Base-by-base conservation (phyloP, 108 stramenopile genomes). In the Skeletonema menzelii region DNA sequence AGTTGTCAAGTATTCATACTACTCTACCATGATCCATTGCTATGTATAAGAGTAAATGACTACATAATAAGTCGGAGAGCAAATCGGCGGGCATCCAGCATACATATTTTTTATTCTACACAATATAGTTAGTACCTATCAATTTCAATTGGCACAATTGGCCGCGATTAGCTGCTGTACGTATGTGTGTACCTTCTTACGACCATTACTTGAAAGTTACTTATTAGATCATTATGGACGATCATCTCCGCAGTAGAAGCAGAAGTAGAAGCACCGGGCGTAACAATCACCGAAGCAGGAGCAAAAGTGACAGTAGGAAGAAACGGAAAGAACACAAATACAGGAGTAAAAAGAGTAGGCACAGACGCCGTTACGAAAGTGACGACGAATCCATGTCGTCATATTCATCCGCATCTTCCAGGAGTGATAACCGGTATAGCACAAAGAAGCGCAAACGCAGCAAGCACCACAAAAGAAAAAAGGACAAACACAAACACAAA, bases 401-500 rank as follows among this genome's bases (percentile, higher is more conserved):
- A 7, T 27, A 53, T 56, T 69, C 67, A 27, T 73, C 65, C 31
- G 65, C 44, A 32, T 73, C 72, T 27, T 73, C 72, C 15, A n/a
- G 56, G 60, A 59, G 70, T 30, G 46, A 35, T 30, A 67, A 28
- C 20, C 58, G 69, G 14, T 27, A 61, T 59, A 67, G 61, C 27
- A 32, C 65, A 26, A 66, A 72, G 20, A 74, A 74, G 69, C 56
- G 65, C 59, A 69, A 70, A 34, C 73, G 63, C 8, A 59, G 69
- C 20, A 62, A 55, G 28, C 64, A 72, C 8, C 57, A 65, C 32
- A 67, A 57, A 19, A 37, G 46, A 53, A 71, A 66, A 27, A 81
- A 81, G 37, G 61, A 40, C 40, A 58, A 47, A 19, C 42, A 40
- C 5, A 56, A 72, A 34, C 14, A 65, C 40, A 57, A 65, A 20